phyloP scores from a whole-genome alignment of 345 rosid species.

The Linum tenue region DNA sequence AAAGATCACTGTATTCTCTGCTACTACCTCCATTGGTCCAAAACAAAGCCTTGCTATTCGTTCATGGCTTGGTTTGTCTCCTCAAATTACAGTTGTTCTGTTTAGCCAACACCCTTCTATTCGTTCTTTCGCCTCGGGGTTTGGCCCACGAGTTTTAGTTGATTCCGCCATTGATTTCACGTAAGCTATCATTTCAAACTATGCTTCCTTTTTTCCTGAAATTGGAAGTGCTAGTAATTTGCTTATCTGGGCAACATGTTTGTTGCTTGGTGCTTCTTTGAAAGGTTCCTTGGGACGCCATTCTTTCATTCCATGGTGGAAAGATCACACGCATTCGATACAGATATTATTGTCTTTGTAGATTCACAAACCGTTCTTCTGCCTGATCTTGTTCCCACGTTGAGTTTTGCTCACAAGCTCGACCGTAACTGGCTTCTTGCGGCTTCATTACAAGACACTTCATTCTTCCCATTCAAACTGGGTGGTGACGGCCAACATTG shows the following conservation, averaged over 20 bases:
- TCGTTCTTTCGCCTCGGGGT: slow-evolving; percentile 35
- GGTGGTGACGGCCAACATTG: slow-evolving; percentile 47
- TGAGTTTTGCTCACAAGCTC: slow-evolving; percentile 46
- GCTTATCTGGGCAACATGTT: not conserved
- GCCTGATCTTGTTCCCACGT: slow-evolving; percentile 43
- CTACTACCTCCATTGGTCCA: slow-evolving; percentile 34
- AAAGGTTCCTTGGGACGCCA: slow-evolving; percentile 77
- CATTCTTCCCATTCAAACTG: slow-evolving; percentile 47
- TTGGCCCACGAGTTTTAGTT: slow-evolving; percentile 50
- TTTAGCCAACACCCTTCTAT: slow-evolving; percentile 54
- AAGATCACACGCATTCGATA: slow-evolving; percentile 30
- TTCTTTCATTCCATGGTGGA: slow-evolving; percentile 83
- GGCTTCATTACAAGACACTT: slow-evolving; percentile 42
- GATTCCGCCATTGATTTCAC: slow-evolving; percentile 72
- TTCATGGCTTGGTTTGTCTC: slow-evolving; percentile 83
- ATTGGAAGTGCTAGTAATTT: not conserved
- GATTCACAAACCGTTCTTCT: slow-evolving; percentile 48
- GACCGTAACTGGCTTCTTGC: slow-evolving; percentile 68
- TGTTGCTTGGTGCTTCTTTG: not conserved
- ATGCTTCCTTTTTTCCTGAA: not conserved
- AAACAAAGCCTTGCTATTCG: slow-evolving; percentile 48
- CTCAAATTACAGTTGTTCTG: slow-evolving; percentile 46
- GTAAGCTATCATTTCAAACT: slow-evolving; percentile 32
- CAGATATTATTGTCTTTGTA: slow-evolving; percentile 51
- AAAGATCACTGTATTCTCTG: slow-evolving; percentile 54